Evolutionary conservation across 1,284 basidiomycete genomes (phyloP), one percentile per base, ranked within the genome.

Genomic region (Sporisorium exsertum): DNA sequence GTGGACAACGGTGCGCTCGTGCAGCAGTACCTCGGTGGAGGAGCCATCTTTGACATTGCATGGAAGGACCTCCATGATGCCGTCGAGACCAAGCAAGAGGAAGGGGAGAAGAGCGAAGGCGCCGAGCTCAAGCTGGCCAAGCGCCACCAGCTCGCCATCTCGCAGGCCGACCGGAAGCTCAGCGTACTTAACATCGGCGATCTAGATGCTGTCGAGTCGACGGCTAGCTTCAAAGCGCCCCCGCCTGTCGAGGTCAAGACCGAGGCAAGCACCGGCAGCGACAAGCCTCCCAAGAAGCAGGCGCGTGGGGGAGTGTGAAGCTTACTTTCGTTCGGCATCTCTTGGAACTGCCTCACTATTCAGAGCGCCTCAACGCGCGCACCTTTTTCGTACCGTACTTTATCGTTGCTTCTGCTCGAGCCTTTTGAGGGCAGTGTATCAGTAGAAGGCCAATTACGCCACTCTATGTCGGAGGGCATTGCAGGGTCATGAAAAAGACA

Each of bases 121-220:
- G 16, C 32, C 50, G 58, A 64, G 42, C 51, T 60, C 13, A 58
- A 35, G 26, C 35, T 64, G 42, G 63, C 64, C 15, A 59, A 64
- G 26, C 60, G 63, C 27, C 77, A 81, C 35, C 79, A 80, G 61
- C 74, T 84, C 18, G 81, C 82, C 49, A 63, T 84, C 18, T 77
- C 81, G 18, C 82, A 82, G 61, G 78, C 79, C 5, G 80, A 84
- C 60, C 72, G 76, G 57, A 74, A 68, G 66, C 63, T 84, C 13
- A 75, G 66, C 18, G 77, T 84, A 13, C 75, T 84, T 37, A 72
- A 83, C 47, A 62, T 84, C 6, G 47, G 56, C 33, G 59, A 77
- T 49, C 54, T 75, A 47, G 78, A 72, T 22, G 43, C 63, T 22
- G 64, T 65, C 49, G 43, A 59, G 22, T 59, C 66, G 16, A 66